Percentiles rank a stretch among this genome's conserved stretches.
Evolutionary conservation across 495 filamentous ascomycete genomes (phyloP).

Genomic region (Poronia punctata): DNA sequence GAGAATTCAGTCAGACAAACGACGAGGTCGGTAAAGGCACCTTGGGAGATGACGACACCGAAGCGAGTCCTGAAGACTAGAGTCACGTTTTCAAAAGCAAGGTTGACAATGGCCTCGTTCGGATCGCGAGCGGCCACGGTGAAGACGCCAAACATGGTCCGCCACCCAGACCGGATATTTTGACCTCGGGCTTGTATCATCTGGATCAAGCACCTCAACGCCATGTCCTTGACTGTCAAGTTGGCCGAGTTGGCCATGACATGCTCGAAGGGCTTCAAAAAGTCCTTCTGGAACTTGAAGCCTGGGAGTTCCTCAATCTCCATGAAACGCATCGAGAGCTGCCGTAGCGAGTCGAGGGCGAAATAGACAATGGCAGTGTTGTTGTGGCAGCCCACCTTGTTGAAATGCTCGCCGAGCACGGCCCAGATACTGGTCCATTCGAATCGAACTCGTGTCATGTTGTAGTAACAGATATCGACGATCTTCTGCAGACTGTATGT

Average conservation of each 20-base stretch:
- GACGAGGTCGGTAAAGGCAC: conserved; percentile 91
- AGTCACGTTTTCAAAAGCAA: conserved; percentile 94
- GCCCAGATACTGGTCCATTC: conserved; percentile 98
- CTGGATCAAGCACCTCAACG: conserved; percentile 91
- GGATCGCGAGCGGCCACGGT: conserved; percentile 89
- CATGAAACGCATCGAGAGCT: conserved; percentile 97
- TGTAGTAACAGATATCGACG: conserved; percentile 98
- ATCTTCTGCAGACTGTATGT: conserved; percentile 97
- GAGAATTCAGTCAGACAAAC: conserved; percentile 97
- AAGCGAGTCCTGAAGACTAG: conserved; percentile 98
- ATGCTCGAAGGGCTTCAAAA: conserved; percentile 95
- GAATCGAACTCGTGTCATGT: conserved; percentile 96
- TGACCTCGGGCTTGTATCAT: conserved; percentile 97
- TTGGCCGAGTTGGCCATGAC: conserved; percentile 89
- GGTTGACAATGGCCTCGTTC: conserved; percentile 91
- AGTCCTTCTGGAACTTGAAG: conserved; percentile 99
- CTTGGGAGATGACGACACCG: conserved; percentile 90
- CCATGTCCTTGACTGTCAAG: conserved; percentile 95
- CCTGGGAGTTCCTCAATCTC: conserved; percentile 95
- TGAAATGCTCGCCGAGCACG: conserved; percentile 94
- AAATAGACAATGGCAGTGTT: conserved; percentile 97
- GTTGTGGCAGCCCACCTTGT: conserved; percentile 88
- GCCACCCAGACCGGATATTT: conserved; percentile 96
- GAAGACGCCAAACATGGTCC: conserved; percentile 99
- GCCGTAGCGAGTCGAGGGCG: conserved; percentile 86